Base-by-base conservation (phyloP, 352 stramenopile genomes). In the Phytophthora meadii region DNA sequence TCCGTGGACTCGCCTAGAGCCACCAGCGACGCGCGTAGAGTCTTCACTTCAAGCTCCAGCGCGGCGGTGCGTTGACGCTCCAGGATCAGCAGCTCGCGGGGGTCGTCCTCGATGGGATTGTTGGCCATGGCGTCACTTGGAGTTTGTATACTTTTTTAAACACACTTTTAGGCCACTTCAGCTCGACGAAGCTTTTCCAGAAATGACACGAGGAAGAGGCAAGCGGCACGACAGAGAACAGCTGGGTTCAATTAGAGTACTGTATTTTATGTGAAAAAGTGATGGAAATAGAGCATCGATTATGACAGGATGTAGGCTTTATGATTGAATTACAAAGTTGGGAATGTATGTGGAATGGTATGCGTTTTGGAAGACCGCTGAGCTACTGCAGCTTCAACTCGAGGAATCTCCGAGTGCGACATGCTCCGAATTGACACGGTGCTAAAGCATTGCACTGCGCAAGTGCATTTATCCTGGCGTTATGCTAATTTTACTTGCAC, bases 1-100 rank as follows among this genome's bases (percentile, higher is more conserved):
- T 95, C 88, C 4, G 88, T 93, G 51, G 82, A 90, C 70, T 93
- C 87, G 62, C 88, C 84, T 68, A 95, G 72, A 22, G 84, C 81
- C 63, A 95, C 87, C 8, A 95, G 77, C 44, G 83, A 73, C 42
- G 86, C 79, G 30, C 81, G 80, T 15, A 93, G 74, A 34, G 76
- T 61, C 74, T 88, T 88, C 4, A 91, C 81, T 42, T 93, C 85
- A 25, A 51, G 54, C 68, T 93, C 85, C 32, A 93, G 66, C 42
- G 77, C 74, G n/a, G 79, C 77, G 27, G 85, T 92, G 65, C 82
- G 82, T 66, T 93, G 85, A 14, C 83, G 81, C 76, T 93, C 85
- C 17, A 93, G 65, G 28, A 91, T 65, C 58, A 93, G 71, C 51
- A 90, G 67, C 58, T 89, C 80, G 19, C 67, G 76, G 51, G 79